Evolutionary conservation across 768 basidiomycete species (phyloP), one percentile per base, ranked within the genome.

Genomic region (Wakefieldia striispora): DNA sequence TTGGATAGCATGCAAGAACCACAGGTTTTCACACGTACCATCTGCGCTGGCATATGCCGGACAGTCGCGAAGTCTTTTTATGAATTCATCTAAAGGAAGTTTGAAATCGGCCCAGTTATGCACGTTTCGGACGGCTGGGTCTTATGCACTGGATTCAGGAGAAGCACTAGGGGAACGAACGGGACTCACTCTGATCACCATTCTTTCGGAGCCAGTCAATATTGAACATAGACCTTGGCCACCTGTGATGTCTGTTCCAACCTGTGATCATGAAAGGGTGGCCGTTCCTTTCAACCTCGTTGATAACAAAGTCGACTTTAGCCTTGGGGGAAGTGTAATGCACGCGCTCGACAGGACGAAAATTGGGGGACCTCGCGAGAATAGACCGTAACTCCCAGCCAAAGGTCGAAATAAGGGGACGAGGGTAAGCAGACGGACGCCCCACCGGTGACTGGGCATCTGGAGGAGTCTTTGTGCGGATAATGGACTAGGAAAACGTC

Each of bases 211-310:
- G 72, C 75, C 80, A 80, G 12, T 84, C 79, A 2, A 81, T 54
- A 24, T 68, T 75, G 60, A 91, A 87, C 37, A 80, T 55, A 1
- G 75, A 57, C 16, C 59, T 56, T 4, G 77, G 75, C 90, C 91
- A 92, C 3, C 62, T 51, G 0, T 68, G 55, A 39, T 77, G 74
- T 43, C 76, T 65, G 45, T 89, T 79, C 66, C 80, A 81, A 13
- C 77, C 79, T 49, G 80, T 70, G 14, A 93, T 75, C 23, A 92
- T 77, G 43, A 90, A 57, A 1, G 90, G 90, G 12, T 66, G 51
- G 1, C 86, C 87, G 14, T 60, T 53, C 4, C 53, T 41, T 40
- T 89, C 86, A 40, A 79, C 74, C 9, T 68, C 44, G 26, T 65
- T 54, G 26, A 89, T 74, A 33, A 61, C 61, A 2, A 60, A 46